Evolutionary conservation across 2,329 filamentous ascomycete species (phyloP), one percentile per base, ranked within the genome.

Genomic region (Aspergillus pseudotamarii): DNA sequence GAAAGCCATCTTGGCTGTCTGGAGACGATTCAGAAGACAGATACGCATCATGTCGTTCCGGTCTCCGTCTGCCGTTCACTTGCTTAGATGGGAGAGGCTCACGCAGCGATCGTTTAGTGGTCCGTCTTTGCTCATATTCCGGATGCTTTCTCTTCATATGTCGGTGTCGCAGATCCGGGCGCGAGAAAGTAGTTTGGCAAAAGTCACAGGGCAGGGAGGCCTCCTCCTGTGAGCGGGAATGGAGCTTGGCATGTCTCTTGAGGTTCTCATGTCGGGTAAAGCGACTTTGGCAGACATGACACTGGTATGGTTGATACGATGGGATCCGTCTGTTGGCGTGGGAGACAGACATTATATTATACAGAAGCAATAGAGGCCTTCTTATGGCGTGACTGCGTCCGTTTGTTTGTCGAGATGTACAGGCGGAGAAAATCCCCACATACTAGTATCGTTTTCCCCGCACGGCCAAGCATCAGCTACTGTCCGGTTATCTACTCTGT

Each of bases 101-200:
- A 4, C 48, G 48, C 48, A 26, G 9, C 12, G 48, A 51, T 4
- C 23, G 1, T 28, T 65, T 71, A 0, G 55, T 58, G 3, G 59
- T n/a, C 16, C 59, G 61, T 26, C 56, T 53, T 6, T 66, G 54
- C 30, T 66, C 60, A 2, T 71, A 51, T 11, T 75, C 74, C 3
- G 73, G 71, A 59, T 81, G 79, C 62, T 81, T 81, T 21, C 76
- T 72, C 64, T 75, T 81, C 72, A 81, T 77, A 63, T 82, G 80
- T 0, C 79, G 76, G 62, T 71, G 69, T 21, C 77, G 76, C 4
- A 82, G 66, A 63, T 82, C 80, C 3, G 73, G 69, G 1, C 79
- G 75, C 4, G 80, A 81, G 60, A 82, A 81, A 1, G 76, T 79
- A 1, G 74, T 73, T 38, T 72, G 66, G 65, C 80, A 81, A 50